These are phyloP conservation scores for Pyrus bretschneideri DNA, from an alignment of 306 rosid genomes.

Conservation along the genomic window DNA sequence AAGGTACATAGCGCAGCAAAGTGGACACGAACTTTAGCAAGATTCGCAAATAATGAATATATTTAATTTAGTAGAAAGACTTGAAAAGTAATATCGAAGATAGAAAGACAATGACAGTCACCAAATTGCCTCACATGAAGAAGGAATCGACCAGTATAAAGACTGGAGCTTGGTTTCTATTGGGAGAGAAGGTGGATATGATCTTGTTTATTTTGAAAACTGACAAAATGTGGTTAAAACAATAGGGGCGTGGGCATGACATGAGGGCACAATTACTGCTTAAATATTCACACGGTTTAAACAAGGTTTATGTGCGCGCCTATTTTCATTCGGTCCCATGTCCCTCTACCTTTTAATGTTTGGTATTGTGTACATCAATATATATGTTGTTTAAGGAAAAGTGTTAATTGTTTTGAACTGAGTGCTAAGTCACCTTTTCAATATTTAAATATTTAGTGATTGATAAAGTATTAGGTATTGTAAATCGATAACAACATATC, in stretches of 20 bases:
- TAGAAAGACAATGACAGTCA: not conserved
- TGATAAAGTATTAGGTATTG: not conserved
- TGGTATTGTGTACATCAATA: not conserved
- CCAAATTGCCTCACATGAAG: slow-evolving; percentile 20
- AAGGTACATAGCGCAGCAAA: not conserved
- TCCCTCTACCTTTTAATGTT: not conserved
- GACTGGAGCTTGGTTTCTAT: not conserved
- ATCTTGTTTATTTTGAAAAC: slow-evolving; percentile 33
- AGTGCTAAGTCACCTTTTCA: too few relatives aligned
- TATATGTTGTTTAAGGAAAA: not conserved
- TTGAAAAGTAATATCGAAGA: not conserved
- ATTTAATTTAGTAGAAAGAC: not conserved
- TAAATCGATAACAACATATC: too few relatives aligned
- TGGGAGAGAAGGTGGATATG: slow-evolving; percentile 28
- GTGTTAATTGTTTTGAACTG: not conserved
- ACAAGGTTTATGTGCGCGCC: not conserved
- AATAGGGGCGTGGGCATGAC: slow-evolving; percentile 22
- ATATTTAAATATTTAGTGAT: too few relatives aligned
- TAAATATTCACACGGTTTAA: slow-evolving; percentile 38
- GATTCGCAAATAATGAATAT: not conserved
- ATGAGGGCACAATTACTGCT: not conserved
- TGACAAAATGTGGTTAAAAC: slow-evolving; percentile 29
- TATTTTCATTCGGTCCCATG: not conserved
- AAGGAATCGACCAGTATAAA: not conserved
- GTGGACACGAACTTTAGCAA: not conserved